Conservation (phyloP, 2,329 filamentous ascomycete species). For the Diaporthe sp. region DNA sequence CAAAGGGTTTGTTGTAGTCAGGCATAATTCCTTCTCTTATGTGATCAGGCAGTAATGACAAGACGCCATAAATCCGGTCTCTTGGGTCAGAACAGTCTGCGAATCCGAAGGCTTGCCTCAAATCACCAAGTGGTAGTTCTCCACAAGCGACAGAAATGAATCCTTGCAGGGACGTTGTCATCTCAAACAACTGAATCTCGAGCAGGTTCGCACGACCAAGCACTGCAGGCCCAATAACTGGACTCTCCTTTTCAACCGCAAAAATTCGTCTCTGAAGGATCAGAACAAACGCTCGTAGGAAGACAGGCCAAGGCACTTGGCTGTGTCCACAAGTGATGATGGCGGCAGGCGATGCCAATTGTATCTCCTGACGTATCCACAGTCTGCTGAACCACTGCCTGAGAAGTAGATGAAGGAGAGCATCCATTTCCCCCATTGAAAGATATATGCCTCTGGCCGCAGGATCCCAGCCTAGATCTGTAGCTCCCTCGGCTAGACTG, state of each 20-base stretch:
- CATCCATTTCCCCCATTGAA: too few relatives aligned
- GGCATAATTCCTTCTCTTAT: neutral
- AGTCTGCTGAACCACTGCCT: too few relatives aligned
- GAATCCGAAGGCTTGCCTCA: neutral
- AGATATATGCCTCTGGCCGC: too few relatives aligned
- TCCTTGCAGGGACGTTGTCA: fast-evolving
- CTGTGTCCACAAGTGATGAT: too few relatives aligned
- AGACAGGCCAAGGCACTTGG: neutral
- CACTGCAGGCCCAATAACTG: too few relatives aligned
- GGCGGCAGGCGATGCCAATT: too few relatives aligned
- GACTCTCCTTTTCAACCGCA: too few relatives aligned
- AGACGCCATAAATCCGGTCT: neutral
- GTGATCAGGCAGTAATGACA: neutral
- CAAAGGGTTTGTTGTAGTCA: neutral
- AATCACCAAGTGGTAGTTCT: neutral
- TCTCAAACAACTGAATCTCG: neutral
- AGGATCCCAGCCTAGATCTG: too few relatives aligned
- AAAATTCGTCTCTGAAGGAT: too few relatives aligned
- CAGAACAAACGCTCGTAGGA: neutral
- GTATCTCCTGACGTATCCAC: too few relatives aligned
- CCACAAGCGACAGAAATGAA: neutral
- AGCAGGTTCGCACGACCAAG: neutral
- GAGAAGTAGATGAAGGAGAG: too few relatives aligned
- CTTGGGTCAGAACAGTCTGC: neutral
- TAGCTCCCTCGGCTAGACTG: too few relatives aligned